Conservation (phyloP, 2,329 filamentous ascomycete genomes). For the Tolypocladium sp. region DNA sequence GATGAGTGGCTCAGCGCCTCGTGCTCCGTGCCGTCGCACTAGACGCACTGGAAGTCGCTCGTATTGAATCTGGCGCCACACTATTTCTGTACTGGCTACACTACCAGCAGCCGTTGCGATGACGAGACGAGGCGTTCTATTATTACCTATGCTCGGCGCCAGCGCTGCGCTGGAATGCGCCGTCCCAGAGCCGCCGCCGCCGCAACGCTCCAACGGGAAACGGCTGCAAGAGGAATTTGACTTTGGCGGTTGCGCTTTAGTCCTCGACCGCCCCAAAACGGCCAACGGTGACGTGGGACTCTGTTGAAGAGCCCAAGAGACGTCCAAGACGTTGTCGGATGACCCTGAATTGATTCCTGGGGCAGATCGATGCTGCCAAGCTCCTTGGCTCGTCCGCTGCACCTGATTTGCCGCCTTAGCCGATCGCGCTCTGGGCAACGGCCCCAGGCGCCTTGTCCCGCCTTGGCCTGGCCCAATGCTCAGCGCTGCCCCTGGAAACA, state of each 20-base stretch:
- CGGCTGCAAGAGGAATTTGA: neutral
- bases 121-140: neutral
- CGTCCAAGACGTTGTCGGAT: neutral
- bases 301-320: neutral
- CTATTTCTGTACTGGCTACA: neutral
- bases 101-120: neutral
- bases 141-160: neutral
- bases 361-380: neutral
- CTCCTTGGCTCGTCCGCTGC: neutral
- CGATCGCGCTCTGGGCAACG: neutral
- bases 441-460: neutral
- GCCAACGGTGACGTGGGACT: neutral
- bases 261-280: neutral
- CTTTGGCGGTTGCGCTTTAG: neutral
- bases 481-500: neutral
- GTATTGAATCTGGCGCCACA: neutral
- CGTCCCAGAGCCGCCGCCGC: neutral
- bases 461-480: neutral
- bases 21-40: neutral
- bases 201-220: neutral
- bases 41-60: neutral
- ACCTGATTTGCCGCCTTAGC: neutral
- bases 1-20: neutral
- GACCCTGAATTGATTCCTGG: neutral
- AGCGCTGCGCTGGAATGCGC: neutral